Conservation (phyloP, 1,139 yeast genomes). For the Geotrichum armillariae region DNA sequence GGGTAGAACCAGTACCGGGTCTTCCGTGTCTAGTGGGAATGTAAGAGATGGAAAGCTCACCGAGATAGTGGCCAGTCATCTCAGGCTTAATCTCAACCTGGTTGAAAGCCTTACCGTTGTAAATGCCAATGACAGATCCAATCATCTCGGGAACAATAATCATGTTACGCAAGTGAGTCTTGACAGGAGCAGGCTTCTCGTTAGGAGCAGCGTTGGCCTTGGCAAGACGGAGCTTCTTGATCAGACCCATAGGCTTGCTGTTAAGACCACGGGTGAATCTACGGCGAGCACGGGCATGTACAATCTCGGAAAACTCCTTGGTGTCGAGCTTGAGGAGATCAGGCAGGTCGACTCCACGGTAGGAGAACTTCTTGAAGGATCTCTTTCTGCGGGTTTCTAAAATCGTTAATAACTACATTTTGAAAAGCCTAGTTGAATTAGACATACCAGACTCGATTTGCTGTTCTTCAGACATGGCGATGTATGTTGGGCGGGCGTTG, state of each 20-base stretch:
- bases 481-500: constrained; percentile 13
- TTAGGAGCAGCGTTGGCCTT: constrained; percentile 88
- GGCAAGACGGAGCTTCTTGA: constrained; percentile 98
- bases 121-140: constrained; percentile 97
- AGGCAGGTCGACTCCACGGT: constrained; percentile 98
- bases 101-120: constrained; percentile 99
- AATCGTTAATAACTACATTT: constrained; percentile 5
- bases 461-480: constrained; percentile 20
- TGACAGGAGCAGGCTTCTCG: constrained; percentile 98
- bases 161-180: constrained; percentile 99
- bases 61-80: constrained; percentile 99
- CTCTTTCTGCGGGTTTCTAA: constrained; percentile 57
- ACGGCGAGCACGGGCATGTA: constrained; percentile 99
- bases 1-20: constrained; percentile 83
- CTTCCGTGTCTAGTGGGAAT: constrained; percentile 99
- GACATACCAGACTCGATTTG: constrained; percentile 16
- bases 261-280: constrained; percentile 98
- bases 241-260: constrained; percentile 93
- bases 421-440: too few species aligned
- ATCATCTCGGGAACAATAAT: constrained; percentile 99
- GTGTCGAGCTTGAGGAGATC: constrained; percentile 92
- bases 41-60: constrained; percentile 99
- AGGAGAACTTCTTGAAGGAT: constrained; percentile 97
- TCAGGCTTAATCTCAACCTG: constrained; percentile 98
- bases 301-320: constrained; percentile 95